Evolutionary conservation across 768 basidiomycete genomes (phyloP), one percentile per base, ranked within the genome.

Genomic region (Macrolepiota dolichaula): DNA sequence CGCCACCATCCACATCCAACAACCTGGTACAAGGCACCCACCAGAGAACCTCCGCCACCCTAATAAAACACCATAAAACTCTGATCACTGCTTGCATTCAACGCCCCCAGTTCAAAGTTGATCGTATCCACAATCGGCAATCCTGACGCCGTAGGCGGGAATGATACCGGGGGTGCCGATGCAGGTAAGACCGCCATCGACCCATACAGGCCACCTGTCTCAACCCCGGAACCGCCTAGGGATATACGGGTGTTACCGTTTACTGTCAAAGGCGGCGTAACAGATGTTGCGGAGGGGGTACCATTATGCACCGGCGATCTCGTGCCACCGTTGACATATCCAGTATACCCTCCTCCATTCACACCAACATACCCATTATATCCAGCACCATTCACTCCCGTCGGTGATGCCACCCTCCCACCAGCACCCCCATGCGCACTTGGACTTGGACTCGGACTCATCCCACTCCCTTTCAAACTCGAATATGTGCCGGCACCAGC

Each of bases 21-120:
- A 1, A 4, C 38, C 35, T 19, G 19, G 24, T 15, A 38, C 55
- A 12, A 17, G 36, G 11, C 47, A 10, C 25, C 55, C 55, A 44
- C 32, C 15, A 22, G 11, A 27, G 42, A 17, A 17, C 49, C 56
- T 35, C 24, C 13, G n/a, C n/a, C 50, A 11, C 51, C 62, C 63
- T 72, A 81, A 63, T 81, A 81, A 69, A 80, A 81, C 13, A 76
- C 75, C 80, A 81, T 80, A 76, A 77, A 81, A 51, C 70, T 74
- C 57, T 76, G 79, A 38, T 80, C 79, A 22, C 64, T 73, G 49
- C 66, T 75, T 47, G 77, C 72, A 56, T 77, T 75, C 61, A 83
- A 65, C 7, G 80, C 79, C 0, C 80, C 81, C 37, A 81, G 68
- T 63, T 83, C 81, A 63, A 83, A 79, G 64, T 80, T 80, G 22